Conservation (phyloP, 2,329 filamentous ascomycete species). For the Hypoxylon sp. region DNA sequence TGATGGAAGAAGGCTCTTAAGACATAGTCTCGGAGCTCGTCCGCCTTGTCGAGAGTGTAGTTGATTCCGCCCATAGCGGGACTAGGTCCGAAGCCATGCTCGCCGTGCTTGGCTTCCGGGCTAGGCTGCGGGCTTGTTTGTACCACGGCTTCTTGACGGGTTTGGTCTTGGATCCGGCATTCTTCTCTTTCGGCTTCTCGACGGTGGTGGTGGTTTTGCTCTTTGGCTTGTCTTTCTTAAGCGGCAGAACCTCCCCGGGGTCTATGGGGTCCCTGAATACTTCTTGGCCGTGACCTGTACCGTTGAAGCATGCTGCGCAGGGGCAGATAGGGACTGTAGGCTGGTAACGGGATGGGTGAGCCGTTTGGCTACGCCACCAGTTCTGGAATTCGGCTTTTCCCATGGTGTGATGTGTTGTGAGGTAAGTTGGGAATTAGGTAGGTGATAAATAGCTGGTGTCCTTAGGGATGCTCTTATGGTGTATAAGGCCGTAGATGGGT, state of each 20-base stretch:
- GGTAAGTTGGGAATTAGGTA: conserved; percentile 4
- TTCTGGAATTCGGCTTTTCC: conserved; percentile 43
- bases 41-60: conserved; percentile 36
- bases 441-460: background rate
- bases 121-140: conserved; percentile 33
- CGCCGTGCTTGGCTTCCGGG: conserved; percentile 40
- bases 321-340: conserved; percentile 48
- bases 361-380: conserved; percentile 50
- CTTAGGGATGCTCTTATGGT: background rate
- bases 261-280: conserved; percentile 42
- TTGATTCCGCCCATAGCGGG: conserved; percentile 45
- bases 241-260: conserved; percentile 30
- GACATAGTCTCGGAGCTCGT: conserved; percentile 39
- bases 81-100: conserved; percentile 51
- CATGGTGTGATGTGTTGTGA: conserved; percentile 31
- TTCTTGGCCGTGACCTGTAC: conserved; percentile 40
- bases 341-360: conserved; percentile 38
- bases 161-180: conserved; percentile 21
- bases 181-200: conserved; percentile 22
- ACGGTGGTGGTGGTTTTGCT: conserved; percentile 1
- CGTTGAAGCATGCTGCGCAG: conserved; percentile 51
- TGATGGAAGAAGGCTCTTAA: background rate
- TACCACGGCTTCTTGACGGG: conserved; percentile 35
- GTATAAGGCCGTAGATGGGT: background rate
- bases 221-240: conserved; percentile 11